Base-by-base conservation (phyloP, 1,284 basidiomycete species). In the Athelia sp. region DNA sequence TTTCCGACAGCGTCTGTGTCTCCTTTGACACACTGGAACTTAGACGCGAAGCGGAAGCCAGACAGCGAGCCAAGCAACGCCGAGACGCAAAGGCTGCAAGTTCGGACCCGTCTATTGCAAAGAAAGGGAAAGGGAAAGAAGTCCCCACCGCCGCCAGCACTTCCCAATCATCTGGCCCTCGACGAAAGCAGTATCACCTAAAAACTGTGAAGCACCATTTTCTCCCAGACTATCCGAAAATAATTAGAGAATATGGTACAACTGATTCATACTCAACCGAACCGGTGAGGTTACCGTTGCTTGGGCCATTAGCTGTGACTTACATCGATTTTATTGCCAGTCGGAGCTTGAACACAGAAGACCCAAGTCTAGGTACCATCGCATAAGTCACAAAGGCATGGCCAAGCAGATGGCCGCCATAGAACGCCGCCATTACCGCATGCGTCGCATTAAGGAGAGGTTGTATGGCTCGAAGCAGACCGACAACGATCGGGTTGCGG, bases 241-340 rank as follows among this genome's bases (percentile, higher is more conserved):
- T 58, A 0, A 70, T 75, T 11, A 43, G 49, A 8, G 45, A 26
- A 1, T 61, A 57, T 42, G 67, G 70, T 0, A 69, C 68, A 1
- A 68, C 64, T 1, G 71, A 74, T 36, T 63, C 55, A n/a, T 68
- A 61, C 29, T 59, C 60, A 0, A 69, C 64, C 0, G 62, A 69
- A 34, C 50, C 54, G 11, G 70, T 72, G 47, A 24, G 64, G 56
- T 26, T 23, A n/a, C n/a, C n/a, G n/a, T n/a, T n/a, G n/a, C n/a
- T n/a, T n/a, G n/a, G n/a, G 13, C 52, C 21, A 61, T 59, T 45
- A 29, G 15, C 34, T 13, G 60, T 57, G 2, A 51, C 4, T 3
- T 53, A 55, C 45, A 64, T 62, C 47, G 14, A n/a, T 32, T 40
- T 2, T 45, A 6, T 10, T 36, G 43, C 14, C 35, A 70, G 68